phyloP scores from a whole-genome alignment of 352 stramenopile species.

The Pythium apleroticum region DNA sequence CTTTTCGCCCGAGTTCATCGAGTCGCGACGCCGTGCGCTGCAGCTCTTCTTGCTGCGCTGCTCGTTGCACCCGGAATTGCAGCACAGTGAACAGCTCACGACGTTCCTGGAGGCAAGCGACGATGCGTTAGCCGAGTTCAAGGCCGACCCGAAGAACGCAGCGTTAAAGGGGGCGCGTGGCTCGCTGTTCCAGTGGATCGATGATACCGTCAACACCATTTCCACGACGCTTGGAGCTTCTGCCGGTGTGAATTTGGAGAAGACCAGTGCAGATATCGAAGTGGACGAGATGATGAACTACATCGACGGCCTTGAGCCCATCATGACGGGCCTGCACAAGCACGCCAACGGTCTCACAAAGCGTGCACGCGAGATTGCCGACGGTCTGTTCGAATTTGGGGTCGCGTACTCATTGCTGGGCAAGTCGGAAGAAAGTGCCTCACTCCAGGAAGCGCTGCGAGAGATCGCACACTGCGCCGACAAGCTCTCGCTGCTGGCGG shows the following conservation, averaged over 20 bases:
- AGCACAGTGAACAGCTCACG: conserved; percentile 82
- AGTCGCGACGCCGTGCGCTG: conserved; percentile 74
- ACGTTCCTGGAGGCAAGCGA: conserved; percentile 84
- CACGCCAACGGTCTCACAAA: conserved; percentile 94
- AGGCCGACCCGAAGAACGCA: conserved; percentile 63
- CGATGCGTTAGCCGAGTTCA: conserved; percentile 64
- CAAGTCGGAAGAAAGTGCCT: conserved; percentile 92
- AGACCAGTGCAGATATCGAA: conserved; percentile 91
- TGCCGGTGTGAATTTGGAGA: conserved; percentile 54
- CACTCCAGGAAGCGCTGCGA: conserved; percentile 89
- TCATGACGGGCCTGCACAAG: conserved; percentile 95
- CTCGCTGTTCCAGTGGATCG: conserved; percentile 85
- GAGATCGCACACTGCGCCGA: conserved; percentile 94
- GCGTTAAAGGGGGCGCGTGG: conserved; percentile 45
- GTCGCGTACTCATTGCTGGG: conserved; percentile 95
- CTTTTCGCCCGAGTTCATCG: conserved; percentile 93
- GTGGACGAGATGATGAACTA: conserved; percentile 97
- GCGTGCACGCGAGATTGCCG: conserved; percentile 93
- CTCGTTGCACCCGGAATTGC: conserved; percentile 77
- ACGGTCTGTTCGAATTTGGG: conserved; percentile 96
- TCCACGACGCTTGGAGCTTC: conserved; percentile 66
- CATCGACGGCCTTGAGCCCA: conserved; percentile 93
- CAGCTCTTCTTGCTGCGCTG: conserved; percentile 83
- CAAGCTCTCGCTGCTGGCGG: conserved; percentile 87
- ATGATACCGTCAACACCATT: conserved; percentile 85